A percentile compares a stretch with the other conserved stretches of the same genome.
Evolutionary conservation across 331 rosid species (phyloP).

Genomic region (Stylosanthes scabra): DNA sequence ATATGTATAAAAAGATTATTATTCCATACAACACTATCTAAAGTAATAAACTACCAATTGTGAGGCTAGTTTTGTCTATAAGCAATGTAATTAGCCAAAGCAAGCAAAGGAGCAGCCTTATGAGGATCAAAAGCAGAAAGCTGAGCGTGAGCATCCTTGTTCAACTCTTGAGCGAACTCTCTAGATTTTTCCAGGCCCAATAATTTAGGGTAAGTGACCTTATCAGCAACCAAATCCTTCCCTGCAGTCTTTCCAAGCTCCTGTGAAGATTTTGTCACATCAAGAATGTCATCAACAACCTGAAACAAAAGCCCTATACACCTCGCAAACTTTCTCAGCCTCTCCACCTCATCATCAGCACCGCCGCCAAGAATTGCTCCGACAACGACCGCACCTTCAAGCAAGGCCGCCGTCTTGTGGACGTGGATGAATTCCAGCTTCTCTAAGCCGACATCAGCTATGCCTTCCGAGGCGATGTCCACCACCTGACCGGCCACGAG

Average conservation of each 20-base stretch:
- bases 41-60: too few species aligned
- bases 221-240: conserved; percentile 85
- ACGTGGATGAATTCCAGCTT: conserved; percentile 73
- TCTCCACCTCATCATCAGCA: conserved; percentile 62
- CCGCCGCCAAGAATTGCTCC: conserved; percentile 89
- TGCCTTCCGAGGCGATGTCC: conserved; percentile 71
- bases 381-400: conserved; percentile 71
- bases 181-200: conserved; percentile 78
- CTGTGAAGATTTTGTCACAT: conserved; percentile 79
- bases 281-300: conserved; percentile 91
- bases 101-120: conserved; percentile 82
- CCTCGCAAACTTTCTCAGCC: conserved; percentile 69
- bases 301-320: conserved; percentile 80
- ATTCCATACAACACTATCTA: too few species aligned
- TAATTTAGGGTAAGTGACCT: conserved; percentile 81
- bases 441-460: conserved; percentile 66
- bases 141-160: conserved; percentile 60
- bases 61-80: conserved; percentile 63
- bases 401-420: conserved; percentile 82
- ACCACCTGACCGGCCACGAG: conserved; percentile 88
- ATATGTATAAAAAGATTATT: too few species aligned
- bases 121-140: conserved; percentile 67
- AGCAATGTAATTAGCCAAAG: conserved; percentile 80
- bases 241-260: conserved; percentile 97
- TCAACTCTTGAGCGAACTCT: conserved; percentile 75